Evolutionary conservation across 768 basidiomycete genomes (phyloP).

Genomic region (Symmetrospora coprosmae): DNA sequence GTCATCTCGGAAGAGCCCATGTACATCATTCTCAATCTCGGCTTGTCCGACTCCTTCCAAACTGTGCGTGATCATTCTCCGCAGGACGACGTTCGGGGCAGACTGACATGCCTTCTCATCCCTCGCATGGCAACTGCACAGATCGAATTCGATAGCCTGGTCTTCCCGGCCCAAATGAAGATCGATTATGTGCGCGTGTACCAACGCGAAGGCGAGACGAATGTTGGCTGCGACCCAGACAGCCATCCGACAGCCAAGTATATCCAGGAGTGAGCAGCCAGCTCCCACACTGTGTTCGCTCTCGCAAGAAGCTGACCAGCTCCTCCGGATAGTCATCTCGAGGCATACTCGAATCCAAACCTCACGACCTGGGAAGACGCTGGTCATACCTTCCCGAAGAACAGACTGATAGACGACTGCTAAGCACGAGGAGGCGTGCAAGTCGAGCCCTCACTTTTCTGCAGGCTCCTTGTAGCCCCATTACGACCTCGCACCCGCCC

Average conservation of each 20-base stretch:
- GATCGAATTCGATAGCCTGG: constrained; percentile 51
- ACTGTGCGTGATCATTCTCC: too few relatives aligned
- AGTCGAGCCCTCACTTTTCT: too few relatives aligned
- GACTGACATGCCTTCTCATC: not conserved
- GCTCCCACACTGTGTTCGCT: constrained; percentile 39
- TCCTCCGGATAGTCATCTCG: constrained; percentile 41
- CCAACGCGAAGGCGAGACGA: constrained; percentile 54
- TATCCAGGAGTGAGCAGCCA: constrained; percentile 44
- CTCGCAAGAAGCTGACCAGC: not conserved
- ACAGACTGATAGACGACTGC: constrained; percentile 23
- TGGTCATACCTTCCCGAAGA: constrained; percentile 24
- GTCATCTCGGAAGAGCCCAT: constrained; percentile 68
- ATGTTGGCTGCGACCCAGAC: constrained; percentile 39
- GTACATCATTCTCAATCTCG: constrained; percentile 25
- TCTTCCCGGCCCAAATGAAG: constrained; percentile 59
- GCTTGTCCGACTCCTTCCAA: constrained; percentile 18
- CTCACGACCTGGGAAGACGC: constrained; percentile 24
- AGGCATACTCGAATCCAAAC: constrained; percentile 61
- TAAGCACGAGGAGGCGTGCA: too few relatives aligned
- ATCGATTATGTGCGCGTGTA: constrained; percentile 86
- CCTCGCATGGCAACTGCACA: not conserved
- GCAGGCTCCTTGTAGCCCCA: too few relatives aligned
- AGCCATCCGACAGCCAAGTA: constrained; percentile 53
- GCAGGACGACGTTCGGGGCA: not conserved
- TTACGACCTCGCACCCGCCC: too few relatives aligned